These are phyloP conservation scores for Puccinia novopanici DNA, from an alignment of 1,284 basidiomycete species.

Conservation along the genomic window DNA sequence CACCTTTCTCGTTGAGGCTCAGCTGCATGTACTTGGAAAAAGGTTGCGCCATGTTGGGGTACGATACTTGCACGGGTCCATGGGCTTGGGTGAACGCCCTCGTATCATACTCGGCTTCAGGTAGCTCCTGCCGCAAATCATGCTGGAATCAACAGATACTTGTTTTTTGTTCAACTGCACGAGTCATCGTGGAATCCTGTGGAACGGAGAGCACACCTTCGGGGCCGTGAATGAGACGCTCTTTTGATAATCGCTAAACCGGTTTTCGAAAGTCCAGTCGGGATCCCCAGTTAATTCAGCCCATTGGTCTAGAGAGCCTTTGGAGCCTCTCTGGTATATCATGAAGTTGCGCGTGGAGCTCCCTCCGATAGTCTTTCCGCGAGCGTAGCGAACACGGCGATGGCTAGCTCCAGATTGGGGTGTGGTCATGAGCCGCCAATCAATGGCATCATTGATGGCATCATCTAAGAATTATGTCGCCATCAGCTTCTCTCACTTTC, in stretches of 20 bases:
- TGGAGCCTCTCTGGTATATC: conserved; percentile 56
- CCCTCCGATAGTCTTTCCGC: conserved; percentile 57
- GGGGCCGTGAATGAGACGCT: conserved; percentile 37
- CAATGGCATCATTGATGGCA: conserved; percentile 11
- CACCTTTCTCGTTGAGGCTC: conserved; percentile 57
- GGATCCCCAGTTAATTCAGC: conserved; percentile 56
- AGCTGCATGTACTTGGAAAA: conserved; percentile 53
- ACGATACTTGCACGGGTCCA: conserved; percentile 57
- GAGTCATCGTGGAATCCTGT: too few relatives aligned
- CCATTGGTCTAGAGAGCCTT: conserved; percentile 57
- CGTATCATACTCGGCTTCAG: conserved; percentile 12
- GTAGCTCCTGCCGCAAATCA: conserved; percentile 34
- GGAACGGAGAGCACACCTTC: conserved; percentile 41
- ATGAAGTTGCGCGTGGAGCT: conserved; percentile 57
- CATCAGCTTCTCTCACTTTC: neutral
- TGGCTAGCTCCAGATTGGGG: conserved; percentile 43
- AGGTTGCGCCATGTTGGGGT: conserved; percentile 52
- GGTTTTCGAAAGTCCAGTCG: conserved; percentile 58
- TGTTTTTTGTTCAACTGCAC: neutral
- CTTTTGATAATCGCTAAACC: conserved; percentile 48
- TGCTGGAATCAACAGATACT: conserved; percentile 44
- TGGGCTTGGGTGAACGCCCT: conserved; percentile 11
- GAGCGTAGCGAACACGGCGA: conserved; percentile 54
- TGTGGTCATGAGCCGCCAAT: conserved; percentile 37
- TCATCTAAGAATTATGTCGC: conserved; percentile 9